Conservation (phyloP, 2,329 filamentous ascomycete genomes). For the Alternaria sp. region DNA sequence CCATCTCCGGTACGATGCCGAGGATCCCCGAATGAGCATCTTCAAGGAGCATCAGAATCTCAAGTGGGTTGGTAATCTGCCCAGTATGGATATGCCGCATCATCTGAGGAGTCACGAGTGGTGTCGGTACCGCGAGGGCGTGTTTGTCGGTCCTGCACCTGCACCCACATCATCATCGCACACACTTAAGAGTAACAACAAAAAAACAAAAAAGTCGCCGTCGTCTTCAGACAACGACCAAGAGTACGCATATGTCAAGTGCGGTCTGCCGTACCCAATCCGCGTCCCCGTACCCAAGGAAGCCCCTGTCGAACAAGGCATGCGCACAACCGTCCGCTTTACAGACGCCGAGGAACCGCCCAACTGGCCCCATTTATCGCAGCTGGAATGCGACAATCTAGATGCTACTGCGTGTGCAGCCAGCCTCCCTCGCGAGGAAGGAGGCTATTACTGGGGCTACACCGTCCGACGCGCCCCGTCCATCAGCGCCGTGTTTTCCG, state of each 20-base stretch:
- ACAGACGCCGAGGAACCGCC: conserved; percentile 53
- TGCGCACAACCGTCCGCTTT: conserved; percentile 77
- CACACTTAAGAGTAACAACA: no score
- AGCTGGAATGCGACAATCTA: conserved; percentile 36
- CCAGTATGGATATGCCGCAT: conserved; percentile 84
- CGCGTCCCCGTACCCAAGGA: conserved; percentile 61
- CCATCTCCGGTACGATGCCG: conserved; percentile 63
- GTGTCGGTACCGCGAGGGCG: conserved; percentile 81
- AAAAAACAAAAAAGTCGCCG: conserved; percentile 54
- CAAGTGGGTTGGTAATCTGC: conserved; percentile 74
- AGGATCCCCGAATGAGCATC: conserved; percentile 66
- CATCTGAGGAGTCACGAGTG: conserved; percentile 80
- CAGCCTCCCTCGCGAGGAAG: conserved; percentile 73
- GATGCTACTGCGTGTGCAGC: conserved; percentile 72
- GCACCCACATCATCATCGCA: conserved; percentile 22
- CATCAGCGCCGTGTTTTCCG: conserved; percentile 79
- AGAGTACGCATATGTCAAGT: conserved; percentile 57
- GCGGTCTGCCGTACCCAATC: conserved; percentile 59
- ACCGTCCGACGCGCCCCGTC: conserved; percentile 71
- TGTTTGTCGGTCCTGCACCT: conserved; percentile 60
- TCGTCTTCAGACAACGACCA: conserved; percentile 8
- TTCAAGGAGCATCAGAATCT: conserved; percentile 84
- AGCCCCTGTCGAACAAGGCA: conserved; percentile 69
- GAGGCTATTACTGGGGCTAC: conserved; percentile 89
- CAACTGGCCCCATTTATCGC: conserved; percentile 40